phyloP scores from a whole-genome alignment of 768 basidiomycete genomes.

The Lactarius vividus region DNA sequence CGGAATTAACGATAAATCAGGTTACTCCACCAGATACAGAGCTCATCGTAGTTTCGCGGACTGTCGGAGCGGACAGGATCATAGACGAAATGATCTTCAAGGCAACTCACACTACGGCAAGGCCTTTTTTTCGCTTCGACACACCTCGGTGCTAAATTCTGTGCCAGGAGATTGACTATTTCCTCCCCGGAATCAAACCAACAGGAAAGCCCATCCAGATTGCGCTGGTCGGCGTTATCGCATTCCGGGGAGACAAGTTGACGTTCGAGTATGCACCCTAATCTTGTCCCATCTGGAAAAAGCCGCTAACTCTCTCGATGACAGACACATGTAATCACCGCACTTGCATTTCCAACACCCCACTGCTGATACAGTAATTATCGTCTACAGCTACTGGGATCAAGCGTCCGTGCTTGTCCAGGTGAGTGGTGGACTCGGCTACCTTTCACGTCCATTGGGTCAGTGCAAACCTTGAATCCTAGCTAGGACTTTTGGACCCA shows the following conservation, averaged over 20 bases:
- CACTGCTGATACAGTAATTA: not conserved
- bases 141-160: not conserved
- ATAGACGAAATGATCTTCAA: constrained; percentile 50
- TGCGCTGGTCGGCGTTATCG: constrained; percentile 45
- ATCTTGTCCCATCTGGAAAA: not conserved
- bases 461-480: not conserved
- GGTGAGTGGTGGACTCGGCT: constrained; percentile 24
- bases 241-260: constrained; percentile 49
- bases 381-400: constrained; percentile 43
- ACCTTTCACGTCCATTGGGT: not conserved
- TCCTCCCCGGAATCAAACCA: constrained; percentile 34
- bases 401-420: constrained; percentile 48
- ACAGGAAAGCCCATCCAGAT: constrained; percentile 41
- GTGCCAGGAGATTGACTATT: constrained; percentile 42
- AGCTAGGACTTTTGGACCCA: constrained; percentile 39
- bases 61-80: constrained; percentile 45
- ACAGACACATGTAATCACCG: constrained; percentile 34
- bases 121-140: constrained; percentile 4
- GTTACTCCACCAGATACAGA: constrained; percentile 43
- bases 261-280: constrained; percentile 44
- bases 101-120: constrained; percentile 40
- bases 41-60: constrained; percentile 42
- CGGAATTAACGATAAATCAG: constrained; percentile 27
- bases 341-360: not conserved
- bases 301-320: not conserved